A percentile compares a stretch with the other conserved stretches of the same genome.
phyloP scores from a whole-genome alignment of 1,139 yeast genomes.

The Nadsonia starkeyi-henricii region DNA sequence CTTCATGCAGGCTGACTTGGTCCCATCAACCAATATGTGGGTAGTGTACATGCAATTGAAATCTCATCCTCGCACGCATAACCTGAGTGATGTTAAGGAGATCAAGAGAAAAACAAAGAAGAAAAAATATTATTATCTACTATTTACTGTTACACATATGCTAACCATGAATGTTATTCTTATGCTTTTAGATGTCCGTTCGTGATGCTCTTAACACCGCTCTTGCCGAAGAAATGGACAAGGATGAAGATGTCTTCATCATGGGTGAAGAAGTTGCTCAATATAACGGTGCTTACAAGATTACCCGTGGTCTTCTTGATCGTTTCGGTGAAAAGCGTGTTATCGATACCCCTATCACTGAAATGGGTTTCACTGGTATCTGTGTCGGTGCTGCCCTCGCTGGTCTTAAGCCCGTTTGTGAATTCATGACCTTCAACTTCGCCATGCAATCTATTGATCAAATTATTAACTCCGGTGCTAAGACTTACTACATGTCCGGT shows the following conservation, averaged over 20 bases:
- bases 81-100: too few species aligned
- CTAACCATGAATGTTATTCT: not conserved
- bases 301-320: slow-evolving; percentile 88
- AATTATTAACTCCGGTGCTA: slow-evolving; percentile 95
- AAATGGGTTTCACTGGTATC: slow-evolving; percentile 97
- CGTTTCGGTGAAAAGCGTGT: slow-evolving; percentile 95
- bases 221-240: slow-evolving; percentile 92
- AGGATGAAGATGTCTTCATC: slow-evolving; percentile 84
- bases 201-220: slow-evolving; percentile 96
- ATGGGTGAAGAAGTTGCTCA: slow-evolving; percentile 99
- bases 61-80: too few species aligned
- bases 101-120: too few species aligned
- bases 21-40: too few species aligned
- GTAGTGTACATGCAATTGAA: too few species aligned
- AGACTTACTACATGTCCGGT: slow-evolving; percentile 98
- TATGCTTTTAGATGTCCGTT: slow-evolving; percentile 46
- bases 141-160: too few species aligned
- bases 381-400: slow-evolving; percentile 97
- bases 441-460: slow-evolving; percentile 99
- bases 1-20: too few species aligned
- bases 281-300: slow-evolving; percentile 97
- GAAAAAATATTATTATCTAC: too few species aligned
- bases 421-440: slow-evolving; percentile 97
- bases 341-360: slow-evolving; percentile 96
- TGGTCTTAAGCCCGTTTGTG: slow-evolving; percentile 93